Evolutionary conservation across 768 basidiomycete genomes (phyloP).

Genomic region (Suillus placidus): DNA sequence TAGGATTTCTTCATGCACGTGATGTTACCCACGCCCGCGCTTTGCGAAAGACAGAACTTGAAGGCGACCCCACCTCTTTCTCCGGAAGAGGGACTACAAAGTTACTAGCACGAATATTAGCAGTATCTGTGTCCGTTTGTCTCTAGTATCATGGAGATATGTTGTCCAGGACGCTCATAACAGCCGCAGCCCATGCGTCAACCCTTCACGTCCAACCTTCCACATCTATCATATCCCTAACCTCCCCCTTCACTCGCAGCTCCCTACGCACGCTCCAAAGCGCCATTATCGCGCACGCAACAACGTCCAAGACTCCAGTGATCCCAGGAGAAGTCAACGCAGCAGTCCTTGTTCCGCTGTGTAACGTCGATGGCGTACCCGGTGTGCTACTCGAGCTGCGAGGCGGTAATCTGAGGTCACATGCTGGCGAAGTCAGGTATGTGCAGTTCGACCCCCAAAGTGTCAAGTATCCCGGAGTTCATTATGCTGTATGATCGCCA

Average conservation of each 20-base stretch:
- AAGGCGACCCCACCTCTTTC: no score
- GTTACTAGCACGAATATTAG: not conserved
- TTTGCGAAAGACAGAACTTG: no score
- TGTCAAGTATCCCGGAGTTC: not conserved
- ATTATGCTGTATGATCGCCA: conserved; percentile 28
- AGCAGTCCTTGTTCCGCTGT: conserved; percentile 75
- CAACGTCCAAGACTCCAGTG: conserved; percentile 17
- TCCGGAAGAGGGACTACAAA: not conserved
- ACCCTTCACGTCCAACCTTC: conserved; percentile 7
- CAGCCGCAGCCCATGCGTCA: conserved; percentile 12
- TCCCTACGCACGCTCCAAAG: conserved; percentile 27
- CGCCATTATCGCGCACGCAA: not conserved
- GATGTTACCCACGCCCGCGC: no score
- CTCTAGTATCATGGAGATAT: conserved; percentile 25
- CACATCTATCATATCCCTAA: conserved; percentile 33
- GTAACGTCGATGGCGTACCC: conserved; percentile 68
- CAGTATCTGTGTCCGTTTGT: not conserved
- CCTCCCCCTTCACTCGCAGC: conserved; percentile 38
- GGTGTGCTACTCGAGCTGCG: conserved; percentile 76
- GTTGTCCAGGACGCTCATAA: conserved; percentile 31
- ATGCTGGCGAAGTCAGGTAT: conserved; percentile 85
- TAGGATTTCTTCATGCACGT: no score
- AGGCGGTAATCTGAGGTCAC: conserved; percentile 60
- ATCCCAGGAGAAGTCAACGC: conserved; percentile 48
- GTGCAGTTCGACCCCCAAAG: conserved; percentile 16